Conservation (phyloP, 2,329 filamentous ascomycete genomes). For the Aspergillus eucalypticola region DNA sequence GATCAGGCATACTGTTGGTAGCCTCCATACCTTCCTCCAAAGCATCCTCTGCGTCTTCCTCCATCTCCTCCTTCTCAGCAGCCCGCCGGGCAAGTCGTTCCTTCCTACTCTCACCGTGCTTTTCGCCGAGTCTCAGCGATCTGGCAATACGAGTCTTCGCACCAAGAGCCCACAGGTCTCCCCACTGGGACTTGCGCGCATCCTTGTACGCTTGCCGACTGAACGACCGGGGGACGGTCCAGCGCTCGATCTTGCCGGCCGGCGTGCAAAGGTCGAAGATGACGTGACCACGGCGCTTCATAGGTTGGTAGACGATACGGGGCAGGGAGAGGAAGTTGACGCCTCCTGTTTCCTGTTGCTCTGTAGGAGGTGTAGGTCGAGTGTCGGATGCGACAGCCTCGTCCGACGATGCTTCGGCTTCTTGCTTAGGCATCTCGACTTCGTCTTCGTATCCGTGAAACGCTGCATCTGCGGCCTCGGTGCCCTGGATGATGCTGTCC, state of each 20-base stretch:
- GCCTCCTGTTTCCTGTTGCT: constrained; percentile 15
- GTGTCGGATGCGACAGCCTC: constrained; percentile 8
- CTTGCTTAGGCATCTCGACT: constrained; percentile 27
- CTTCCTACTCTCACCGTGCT: constrained; percentile 43
- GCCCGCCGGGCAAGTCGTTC: constrained; percentile 42
- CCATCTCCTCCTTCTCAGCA: constrained; percentile 29
- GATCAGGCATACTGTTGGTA: constrained; percentile 13
- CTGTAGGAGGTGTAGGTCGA: not conserved
- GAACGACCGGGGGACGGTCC: constrained; percentile 84
- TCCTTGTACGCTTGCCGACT: constrained; percentile 84
- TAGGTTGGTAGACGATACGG: constrained; percentile 72
- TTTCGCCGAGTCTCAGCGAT: constrained; percentile 60
- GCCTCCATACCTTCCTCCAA: constrained; percentile 16
- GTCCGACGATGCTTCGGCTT: constrained; percentile 9
- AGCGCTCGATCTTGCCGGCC: constrained; percentile 80
- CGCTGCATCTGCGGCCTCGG: constrained; percentile 62
- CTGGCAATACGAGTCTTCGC: constrained; percentile 77
- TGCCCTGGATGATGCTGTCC: constrained; percentile 51
- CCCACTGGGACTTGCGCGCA: constrained; percentile 86
- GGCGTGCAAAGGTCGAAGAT: constrained; percentile 90
- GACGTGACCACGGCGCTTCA: constrained; percentile 87
- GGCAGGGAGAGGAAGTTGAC: constrained; percentile 69
- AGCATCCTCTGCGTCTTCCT: constrained; percentile 26
- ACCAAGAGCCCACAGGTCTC: constrained; percentile 91
- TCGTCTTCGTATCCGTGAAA: constrained; percentile 70